These are phyloP conservation scores for Penicillium sp. DNA, from an alignment of 2,329 filamentous ascomycete genomes.

Conservation along the genomic window DNA sequence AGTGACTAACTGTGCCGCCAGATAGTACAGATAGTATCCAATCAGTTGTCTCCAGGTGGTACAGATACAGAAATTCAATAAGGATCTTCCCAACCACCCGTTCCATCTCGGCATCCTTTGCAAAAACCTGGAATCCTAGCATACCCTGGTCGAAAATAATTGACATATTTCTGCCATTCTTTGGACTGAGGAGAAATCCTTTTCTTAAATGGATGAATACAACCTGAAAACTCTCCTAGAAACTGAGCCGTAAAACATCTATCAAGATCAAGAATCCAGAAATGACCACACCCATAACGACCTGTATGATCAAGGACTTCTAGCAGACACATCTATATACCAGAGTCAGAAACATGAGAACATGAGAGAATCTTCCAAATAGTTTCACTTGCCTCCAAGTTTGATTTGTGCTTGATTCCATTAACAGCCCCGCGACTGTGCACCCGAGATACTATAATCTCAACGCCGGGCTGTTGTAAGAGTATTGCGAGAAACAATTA, in stretches of 20 bases:
- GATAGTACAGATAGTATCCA: too few species aligned
- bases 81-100: background rate
- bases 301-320: slow-evolving; percentile 4
- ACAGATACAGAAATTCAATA: background rate
- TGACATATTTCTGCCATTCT: slow-evolving; percentile 1
- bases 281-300: slow-evolving; percentile 1
- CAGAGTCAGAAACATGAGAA: background rate
- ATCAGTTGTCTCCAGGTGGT: too few species aligned
- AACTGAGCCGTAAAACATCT: background rate
- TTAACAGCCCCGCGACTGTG: background rate
- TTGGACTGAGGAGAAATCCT: background rate
- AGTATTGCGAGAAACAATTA: background rate
- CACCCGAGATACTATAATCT: background rate
- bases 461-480: too few species aligned
- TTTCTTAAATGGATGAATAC: slow-evolving; percentile 1
- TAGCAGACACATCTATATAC: background rate
- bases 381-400: background rate
- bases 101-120: slow-evolving; percentile 1
- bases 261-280: slow-evolving; percentile 4
- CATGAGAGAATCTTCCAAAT: background rate
- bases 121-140: background rate
- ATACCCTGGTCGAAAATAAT: background rate
- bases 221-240: background rate
- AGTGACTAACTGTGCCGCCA: too few species aligned
- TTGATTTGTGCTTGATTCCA: background rate